phyloP scores from a whole-genome alignment of 192 early-diverging fungal species.

The Entrophospora sp. region DNA sequence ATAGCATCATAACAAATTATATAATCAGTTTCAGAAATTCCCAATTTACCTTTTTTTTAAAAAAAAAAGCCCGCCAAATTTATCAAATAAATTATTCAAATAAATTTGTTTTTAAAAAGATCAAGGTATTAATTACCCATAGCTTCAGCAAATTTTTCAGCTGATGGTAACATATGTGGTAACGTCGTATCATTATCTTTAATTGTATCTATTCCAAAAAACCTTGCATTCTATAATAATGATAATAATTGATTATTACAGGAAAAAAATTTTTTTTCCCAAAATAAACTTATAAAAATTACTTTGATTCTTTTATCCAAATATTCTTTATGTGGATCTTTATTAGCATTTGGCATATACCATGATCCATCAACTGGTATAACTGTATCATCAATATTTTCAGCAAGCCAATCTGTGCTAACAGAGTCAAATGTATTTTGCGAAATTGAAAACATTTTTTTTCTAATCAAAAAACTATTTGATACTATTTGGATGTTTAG shows the following conservation, averaged over 20 bases:
- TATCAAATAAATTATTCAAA: too few species aligned
- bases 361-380: conserved; percentile 86
- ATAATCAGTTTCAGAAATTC: conserved; percentile 72
- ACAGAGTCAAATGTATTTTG: too few species aligned
- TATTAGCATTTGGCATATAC: conserved; percentile 72
- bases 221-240: conserved; percentile 53
- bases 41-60: conserved; percentile 46
- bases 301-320: conserved; percentile 37
- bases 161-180: conserved; percentile 88
- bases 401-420: conserved; percentile 50
- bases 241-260: neutral
- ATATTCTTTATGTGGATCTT: conserved; percentile 66
- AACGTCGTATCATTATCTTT: conserved; percentile 61
- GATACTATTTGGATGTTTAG: too few species aligned
- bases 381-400: conserved; percentile 50
- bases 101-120: neutral
- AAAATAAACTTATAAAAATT: conserved; percentile 6
- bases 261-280: neutral
- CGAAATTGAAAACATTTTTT: too few species aligned
- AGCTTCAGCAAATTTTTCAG: conserved; percentile 58
- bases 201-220: conserved; percentile 86
- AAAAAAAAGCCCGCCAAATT: too few species aligned
- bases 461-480: too few species aligned
- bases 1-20: conserved; percentile 84
- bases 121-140: conserved; percentile 45